Conservation (phyloP, 2,329 filamentous ascomycete species). For the Phyllosticta paracitricarpa region DNA sequence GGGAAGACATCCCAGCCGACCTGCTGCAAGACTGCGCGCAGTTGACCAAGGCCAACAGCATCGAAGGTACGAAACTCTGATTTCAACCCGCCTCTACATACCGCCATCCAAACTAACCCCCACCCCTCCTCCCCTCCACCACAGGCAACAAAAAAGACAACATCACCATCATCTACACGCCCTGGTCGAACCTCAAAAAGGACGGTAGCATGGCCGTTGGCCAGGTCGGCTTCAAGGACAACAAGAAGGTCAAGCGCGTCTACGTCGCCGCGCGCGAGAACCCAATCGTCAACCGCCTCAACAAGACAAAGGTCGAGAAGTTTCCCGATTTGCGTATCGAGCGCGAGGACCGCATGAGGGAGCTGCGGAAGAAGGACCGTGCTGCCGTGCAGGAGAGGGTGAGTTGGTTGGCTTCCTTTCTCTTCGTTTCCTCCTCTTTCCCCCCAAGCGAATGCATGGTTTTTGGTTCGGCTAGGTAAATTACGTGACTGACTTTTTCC, state of each 20-base stretch:
- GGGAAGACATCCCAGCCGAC: constrained; percentile 68
- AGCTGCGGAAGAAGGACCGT: constrained; percentile 63
- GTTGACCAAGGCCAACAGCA: constrained; percentile 96
- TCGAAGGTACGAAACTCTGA: constrained; percentile 55
- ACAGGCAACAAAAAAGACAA: constrained; percentile 97
- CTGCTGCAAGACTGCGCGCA: constrained; percentile 87
- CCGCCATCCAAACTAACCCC: background rate
- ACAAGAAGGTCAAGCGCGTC: constrained; percentile 72
- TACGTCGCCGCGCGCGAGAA: constrained; percentile 77
- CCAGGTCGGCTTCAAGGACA: constrained; percentile 90
- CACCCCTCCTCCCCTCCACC: background rate
- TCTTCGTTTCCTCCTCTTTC: background rate
- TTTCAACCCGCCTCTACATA: constrained; percentile 4
- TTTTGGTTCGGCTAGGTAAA: too few relatives aligned
- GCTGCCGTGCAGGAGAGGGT: constrained; percentile 53
- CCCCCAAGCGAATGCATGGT: too few relatives aligned
- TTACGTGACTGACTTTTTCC: too few relatives aligned
- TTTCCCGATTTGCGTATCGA: constrained; percentile 76
- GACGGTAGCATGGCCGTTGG: constrained; percentile 92
- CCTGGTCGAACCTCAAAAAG: constrained; percentile 93
- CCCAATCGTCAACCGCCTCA: constrained; percentile 87
- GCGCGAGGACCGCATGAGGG: constrained; percentile 64
- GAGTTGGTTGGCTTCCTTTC: constrained; percentile 14
- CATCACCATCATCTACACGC: constrained; percentile 91
- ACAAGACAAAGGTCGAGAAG: constrained; percentile 88